These are phyloP conservation scores for Jaltomata sinuosa DNA, from an alignment of 257 asterid species.

Conservation along the genomic window DNA sequence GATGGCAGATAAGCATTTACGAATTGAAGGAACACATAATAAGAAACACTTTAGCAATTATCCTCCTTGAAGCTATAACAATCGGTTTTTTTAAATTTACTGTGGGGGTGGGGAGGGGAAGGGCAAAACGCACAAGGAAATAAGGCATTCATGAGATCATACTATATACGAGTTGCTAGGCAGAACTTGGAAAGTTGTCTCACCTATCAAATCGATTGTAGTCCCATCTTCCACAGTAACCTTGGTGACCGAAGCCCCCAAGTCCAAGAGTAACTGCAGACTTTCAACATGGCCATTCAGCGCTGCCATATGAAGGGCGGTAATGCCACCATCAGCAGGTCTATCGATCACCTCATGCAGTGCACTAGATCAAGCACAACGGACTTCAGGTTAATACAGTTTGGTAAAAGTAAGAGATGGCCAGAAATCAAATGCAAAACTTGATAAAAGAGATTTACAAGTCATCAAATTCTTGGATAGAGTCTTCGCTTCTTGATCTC, in stretches of 20 bases:
- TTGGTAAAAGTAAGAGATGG: background rate
- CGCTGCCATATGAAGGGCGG: constrained; percentile 92
- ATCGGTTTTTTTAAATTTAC: background rate
- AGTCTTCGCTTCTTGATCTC: constrained; percentile 29
- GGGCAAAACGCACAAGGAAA: background rate
- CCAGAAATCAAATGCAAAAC: background rate
- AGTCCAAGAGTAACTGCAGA: constrained; percentile 66
- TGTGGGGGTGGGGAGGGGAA: background rate
- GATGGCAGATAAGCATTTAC: background rate
- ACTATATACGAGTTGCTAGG: background rate
- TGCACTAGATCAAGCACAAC: constrained; percentile 31
- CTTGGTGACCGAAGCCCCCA: constrained; percentile 63
- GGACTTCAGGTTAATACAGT: background rate
- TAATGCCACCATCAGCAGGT: constrained; percentile 88
- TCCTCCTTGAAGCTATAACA: background rate
- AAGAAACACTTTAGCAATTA: background rate
- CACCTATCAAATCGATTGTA: constrained; percentile 79
- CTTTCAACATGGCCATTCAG: constrained; percentile 73
- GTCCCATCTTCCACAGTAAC: constrained; percentile 72
- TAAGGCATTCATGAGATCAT: background rate
- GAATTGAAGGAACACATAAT: background rate
- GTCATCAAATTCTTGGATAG: constrained; percentile 46
- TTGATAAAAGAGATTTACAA: background rate
- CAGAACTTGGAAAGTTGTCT: background rate
- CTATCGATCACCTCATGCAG: constrained; percentile 53